Conservation (phyloP, 257 asterid species). For the Solanum raphanifolium region DNA sequence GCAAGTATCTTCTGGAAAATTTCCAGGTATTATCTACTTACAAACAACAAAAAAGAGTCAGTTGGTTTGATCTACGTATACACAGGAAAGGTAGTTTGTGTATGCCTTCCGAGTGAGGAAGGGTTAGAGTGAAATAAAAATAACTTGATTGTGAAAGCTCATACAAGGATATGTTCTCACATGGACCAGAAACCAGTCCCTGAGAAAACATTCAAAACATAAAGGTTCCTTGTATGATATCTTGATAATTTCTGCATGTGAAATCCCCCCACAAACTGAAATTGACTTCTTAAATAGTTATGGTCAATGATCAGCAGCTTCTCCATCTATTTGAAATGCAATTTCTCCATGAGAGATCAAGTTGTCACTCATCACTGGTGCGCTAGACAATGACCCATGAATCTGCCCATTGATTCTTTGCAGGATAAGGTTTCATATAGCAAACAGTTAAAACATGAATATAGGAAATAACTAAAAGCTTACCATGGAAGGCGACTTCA, state of each 20-base stretch:
- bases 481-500: slow-evolving; percentile 33
- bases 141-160: background rate
- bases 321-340: slow-evolving; percentile 8
- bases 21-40: background rate
- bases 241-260: background rate
- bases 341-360: slow-evolving; percentile 16
- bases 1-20: background rate
- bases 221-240: background rate
- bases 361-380: slow-evolving; percentile 21
- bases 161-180: background rate
- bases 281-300: background rate
- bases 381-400: slow-evolving; percentile 21
- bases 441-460: slow-evolving; percentile 2
- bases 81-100: background rate
- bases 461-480: background rate
- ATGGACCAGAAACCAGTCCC: background rate
- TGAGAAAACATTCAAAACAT: background rate
- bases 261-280: background rate
- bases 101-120: background rate
- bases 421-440: slow-evolving; percentile 4
- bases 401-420: slow-evolving; percentile 30
- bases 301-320: slow-evolving; percentile 4
- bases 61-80: background rate
- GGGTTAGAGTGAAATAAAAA: background rate
- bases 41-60: background rate